These are phyloP conservation scores for Canna indica DNA, from an alignment of 176 grass and related monocot species.

Conservation along the genomic window DNA sequence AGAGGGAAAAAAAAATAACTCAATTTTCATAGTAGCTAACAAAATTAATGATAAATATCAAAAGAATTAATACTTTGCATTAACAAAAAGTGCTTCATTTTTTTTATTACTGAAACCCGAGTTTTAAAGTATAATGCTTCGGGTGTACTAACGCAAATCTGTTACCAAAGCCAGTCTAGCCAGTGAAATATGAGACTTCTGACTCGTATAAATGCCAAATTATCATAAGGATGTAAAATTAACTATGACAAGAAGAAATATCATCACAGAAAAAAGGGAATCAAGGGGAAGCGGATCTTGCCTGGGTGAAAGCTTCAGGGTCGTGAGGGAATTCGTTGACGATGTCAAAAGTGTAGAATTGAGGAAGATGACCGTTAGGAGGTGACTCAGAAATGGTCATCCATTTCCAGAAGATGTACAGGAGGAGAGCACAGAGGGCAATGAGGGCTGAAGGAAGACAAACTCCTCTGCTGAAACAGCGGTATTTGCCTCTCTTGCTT, in stretches of 20 bases:
- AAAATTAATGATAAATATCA: no score
- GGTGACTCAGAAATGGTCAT: background rate
- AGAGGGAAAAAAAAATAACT: no score
- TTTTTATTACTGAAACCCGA: no score
- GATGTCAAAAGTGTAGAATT: conserved; percentile 65
- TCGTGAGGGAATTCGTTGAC: conserved; percentile 81
- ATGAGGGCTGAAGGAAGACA: background rate
- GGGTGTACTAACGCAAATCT: no score
- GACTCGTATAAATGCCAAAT: no score
- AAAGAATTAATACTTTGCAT: no score
- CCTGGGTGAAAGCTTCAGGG: conserved; percentile 76
- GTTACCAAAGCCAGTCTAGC: no score
- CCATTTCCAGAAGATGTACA: conserved; percentile 3
- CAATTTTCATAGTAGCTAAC: no score
- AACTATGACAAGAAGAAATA: background rate
- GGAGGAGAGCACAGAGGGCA: conserved; percentile 1
- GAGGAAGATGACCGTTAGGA: background rate
- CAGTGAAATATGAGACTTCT: no score
- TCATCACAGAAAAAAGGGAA: background rate
- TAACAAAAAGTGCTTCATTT: no score
- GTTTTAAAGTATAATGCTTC: no score
- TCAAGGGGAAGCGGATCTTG: background rate
- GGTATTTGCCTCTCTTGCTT: background rate
- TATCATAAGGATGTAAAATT: background rate
- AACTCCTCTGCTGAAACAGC: background rate